phyloP scores from a whole-genome alignment of 495 filamentous ascomycete species.

The Aspergillus sparsus region DNA sequence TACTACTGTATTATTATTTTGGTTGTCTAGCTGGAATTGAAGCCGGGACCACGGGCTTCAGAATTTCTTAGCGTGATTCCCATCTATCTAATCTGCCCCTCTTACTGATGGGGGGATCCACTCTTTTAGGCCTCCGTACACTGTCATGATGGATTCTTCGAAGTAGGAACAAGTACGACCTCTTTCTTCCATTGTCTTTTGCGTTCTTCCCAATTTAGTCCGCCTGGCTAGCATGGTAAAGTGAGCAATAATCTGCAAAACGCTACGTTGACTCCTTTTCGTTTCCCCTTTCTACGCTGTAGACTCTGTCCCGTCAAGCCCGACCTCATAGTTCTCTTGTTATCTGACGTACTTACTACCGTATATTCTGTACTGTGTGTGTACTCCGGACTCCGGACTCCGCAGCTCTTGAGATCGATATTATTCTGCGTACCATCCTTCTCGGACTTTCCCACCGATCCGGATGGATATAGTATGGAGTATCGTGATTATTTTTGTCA shows the following conservation, averaged over 20 bases:
- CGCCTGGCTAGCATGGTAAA: neutral
- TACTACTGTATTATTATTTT: neutral
- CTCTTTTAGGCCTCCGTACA: slow-evolving; percentile 4
- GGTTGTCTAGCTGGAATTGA: neutral
- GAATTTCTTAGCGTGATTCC: neutral
- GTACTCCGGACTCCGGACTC: slow-evolving; percentile 21
- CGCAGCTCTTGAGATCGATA: slow-evolving; percentile 1
- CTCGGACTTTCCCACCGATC: slow-evolving; percentile 1
- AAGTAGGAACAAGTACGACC: slow-evolving; percentile 18
- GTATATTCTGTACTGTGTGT: no score
- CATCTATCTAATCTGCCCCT: slow-evolving; percentile 7
- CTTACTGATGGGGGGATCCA: neutral
- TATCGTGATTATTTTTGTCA: neutral
- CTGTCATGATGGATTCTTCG: slow-evolving; percentile 20
- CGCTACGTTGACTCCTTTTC: neutral
- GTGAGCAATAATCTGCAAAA: slow-evolving; percentile 4
- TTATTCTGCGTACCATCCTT: neutral
- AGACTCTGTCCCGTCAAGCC: neutral
- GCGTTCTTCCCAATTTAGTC: neutral
- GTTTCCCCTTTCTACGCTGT: neutral
- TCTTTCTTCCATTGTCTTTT: slow-evolving; percentile 4
- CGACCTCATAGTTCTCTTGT: neutral
- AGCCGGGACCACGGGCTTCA: neutral
- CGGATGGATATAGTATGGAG: neutral
- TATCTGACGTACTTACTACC: no score